Evolutionary conservation across 2,329 filamentous ascomycete genomes (phyloP), one percentile per base, ranked within the genome.

Genomic region (Mycosphaerella sp.): DNA sequence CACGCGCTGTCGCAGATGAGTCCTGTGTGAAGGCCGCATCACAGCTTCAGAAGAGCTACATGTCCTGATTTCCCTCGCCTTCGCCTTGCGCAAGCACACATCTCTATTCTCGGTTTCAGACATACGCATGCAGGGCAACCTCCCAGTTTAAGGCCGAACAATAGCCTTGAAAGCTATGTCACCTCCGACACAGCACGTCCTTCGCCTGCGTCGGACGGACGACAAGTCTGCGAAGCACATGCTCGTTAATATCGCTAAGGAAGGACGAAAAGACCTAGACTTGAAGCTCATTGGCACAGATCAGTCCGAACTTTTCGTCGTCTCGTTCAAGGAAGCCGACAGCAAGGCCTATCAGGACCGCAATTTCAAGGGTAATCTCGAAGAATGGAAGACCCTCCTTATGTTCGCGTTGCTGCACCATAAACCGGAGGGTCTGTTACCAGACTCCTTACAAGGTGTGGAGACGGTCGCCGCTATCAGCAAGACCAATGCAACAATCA

Each of bases 231-330:
- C 58, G 36, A 57, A 63, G 43, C 57, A 79, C 59, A 76, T 88
- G 31, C 75, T 90, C 21, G 66, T 87, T 14, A 78, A 86, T 62
- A 78, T 83, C 53, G 74, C 74, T 2, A 72, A 78, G 21, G 67
- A 76, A 69, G 67, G 74, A n/a, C 36, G 76, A 75, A 54, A 60
- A 31, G 76, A 78, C 1, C 72, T 89, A 31, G 84, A 89, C 68
- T 69, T 87, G 45, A 83, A 82, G 66, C 69, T 90, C 31, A 75
- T 85, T 34, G 86, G 80, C 34, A 89, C 85, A 31, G 86, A 90
- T 63, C 81, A 82, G 51, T 77, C 80, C 53, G 77, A 76, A 45
- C 78, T 82, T 6, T 87, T 83, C 69, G 73, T 76, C 41, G 70
- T 76, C 53, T 76, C 76, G 81, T 79, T 86, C 61, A 79, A 78